These are phyloP conservation scores for Hypoxylon sp. DNA, from an alignment of 2,329 filamentous ascomycete genomes.

Conservation along the genomic window DNA sequence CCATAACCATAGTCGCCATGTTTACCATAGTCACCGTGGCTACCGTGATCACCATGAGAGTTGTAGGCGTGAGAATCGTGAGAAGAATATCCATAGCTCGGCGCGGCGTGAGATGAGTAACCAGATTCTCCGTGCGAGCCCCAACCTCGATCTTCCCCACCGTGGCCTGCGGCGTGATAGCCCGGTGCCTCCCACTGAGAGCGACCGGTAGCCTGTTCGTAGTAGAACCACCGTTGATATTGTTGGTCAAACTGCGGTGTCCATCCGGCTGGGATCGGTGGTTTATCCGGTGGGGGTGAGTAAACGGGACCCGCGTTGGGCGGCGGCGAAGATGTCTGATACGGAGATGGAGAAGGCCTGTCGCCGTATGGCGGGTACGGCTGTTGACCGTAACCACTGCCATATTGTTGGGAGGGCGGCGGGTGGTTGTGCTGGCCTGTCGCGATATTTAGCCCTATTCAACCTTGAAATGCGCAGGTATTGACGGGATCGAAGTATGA, in stretches of 20 bases:
- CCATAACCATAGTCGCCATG: conserved; percentile 31
- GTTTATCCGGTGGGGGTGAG: conserved; percentile 57
- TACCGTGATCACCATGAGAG: conserved; percentile 29
- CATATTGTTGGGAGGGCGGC: conserved; percentile 48
- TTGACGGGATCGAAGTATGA: background rate
- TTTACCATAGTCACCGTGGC: conserved; percentile 38
- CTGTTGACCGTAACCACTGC: conserved; percentile 26
- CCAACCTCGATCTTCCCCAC: conserved; percentile 35
- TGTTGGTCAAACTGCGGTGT: conserved; percentile 73
- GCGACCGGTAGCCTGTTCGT: conserved; percentile 72
- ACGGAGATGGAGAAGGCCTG: conserved; percentile 33
- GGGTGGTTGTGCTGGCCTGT: conserved; percentile 47
- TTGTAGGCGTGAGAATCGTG: conserved; percentile 44
- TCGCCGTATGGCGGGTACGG: conserved; percentile 34
- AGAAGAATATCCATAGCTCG: conserved; percentile 41
- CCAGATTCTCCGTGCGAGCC: conserved; percentile 45
- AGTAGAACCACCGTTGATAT: conserved; percentile 75
- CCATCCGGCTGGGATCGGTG: conserved; percentile 74
- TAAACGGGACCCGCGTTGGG: conserved; percentile 52
- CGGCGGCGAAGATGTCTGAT: conserved; percentile 48
- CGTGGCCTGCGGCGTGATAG: conserved; percentile 45
- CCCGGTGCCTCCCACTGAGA: conserved; percentile 75
- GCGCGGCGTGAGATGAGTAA: conserved; percentile 38
- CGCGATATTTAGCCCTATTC: conserved; percentile 10
- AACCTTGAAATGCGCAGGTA: background rate